Percentiles rank a stretch among this genome's conserved stretches.
Evolutionary conservation across 805 yeast species (phyloP).

Genomic region (Teunomyces gatunensis): DNA sequence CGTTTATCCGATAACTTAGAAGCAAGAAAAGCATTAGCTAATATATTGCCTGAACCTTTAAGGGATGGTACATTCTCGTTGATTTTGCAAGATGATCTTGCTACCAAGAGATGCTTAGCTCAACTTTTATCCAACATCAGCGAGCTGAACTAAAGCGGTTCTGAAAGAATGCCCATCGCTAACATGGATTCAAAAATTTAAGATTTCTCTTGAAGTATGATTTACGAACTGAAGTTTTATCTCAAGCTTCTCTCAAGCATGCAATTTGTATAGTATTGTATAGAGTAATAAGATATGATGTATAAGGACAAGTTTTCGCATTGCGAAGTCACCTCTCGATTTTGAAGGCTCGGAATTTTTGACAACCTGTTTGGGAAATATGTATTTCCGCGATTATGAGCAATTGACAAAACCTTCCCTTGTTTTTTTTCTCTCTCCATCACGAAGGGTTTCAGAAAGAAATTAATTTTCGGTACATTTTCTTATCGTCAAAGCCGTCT

Average conservation of each 20-base stretch:
- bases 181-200: not conserved
- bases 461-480: not conserved
- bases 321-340: not conserved
- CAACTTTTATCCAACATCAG: conserved; percentile 70
- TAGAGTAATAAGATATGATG: conserved; percentile 2
- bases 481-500: conserved; percentile 3
- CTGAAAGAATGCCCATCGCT: not conserved
- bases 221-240: not conserved
- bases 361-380: not conserved
- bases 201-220: not conserved
- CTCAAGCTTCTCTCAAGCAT: not conserved
- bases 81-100: conserved; percentile 79
- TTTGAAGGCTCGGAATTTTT: not conserved
- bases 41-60: conserved; percentile 81
- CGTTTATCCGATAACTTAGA: conserved; percentile 86
- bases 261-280: conserved; percentile 2
- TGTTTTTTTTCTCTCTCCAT: not conserved
- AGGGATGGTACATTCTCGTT: conserved; percentile 82
- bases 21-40: conserved; percentile 82
- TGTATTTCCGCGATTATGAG: not conserved
- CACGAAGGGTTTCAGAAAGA: not conserved
- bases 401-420: not conserved
- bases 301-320: not conserved
- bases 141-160: conserved; percentile 18
- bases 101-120: conserved; percentile 82